phyloP scores from a whole-genome alignment of 225 moss, liverwort and hornwort species.

The Physcomitrium patens region DNA sequence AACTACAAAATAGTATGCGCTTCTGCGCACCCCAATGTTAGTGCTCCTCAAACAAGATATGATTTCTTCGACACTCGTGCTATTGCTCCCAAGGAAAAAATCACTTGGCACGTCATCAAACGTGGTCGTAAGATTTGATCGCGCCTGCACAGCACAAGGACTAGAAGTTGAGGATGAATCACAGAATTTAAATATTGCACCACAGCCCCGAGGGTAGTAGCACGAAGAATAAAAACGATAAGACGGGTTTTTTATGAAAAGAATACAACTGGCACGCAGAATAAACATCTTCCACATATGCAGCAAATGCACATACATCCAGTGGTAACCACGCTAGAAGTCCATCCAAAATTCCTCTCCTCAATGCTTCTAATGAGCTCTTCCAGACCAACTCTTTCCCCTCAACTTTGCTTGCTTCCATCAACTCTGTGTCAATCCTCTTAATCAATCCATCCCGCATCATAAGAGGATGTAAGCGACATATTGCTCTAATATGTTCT shows the following conservation, averaged over 20 bases:
- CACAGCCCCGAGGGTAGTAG: background rate
- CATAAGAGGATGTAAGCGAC: slow-evolving; percentile 43
- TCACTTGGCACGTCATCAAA: slow-evolving; percentile 32
- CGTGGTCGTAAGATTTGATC: slow-evolving; percentile 43
- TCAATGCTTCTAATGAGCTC: slow-evolving; percentile 41
- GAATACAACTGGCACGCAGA: background rate
- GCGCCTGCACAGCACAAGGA: slow-evolving; percentile 42
- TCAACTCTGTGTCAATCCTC: slow-evolving; percentile 44
- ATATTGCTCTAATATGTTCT: slow-evolving; percentile 40
- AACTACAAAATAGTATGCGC: slow-evolving; percentile 46
- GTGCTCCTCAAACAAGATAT: slow-evolving; percentile 47
- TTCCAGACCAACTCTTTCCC: slow-evolving; percentile 33
- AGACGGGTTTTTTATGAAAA: background rate
- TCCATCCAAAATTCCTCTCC: slow-evolving; percentile 43
- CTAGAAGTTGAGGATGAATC: slow-evolving; percentile 3
- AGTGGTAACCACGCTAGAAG: slow-evolving; percentile 47
- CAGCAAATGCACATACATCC: slow-evolving; percentile 34
- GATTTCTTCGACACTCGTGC: slow-evolving; percentile 41
- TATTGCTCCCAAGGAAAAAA: slow-evolving; percentile 50
- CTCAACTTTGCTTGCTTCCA: slow-evolving; percentile 34
- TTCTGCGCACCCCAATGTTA: slow-evolving; percentile 53
- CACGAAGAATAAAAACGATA: slow-evolving; percentile 2
- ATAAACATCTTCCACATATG: slow-evolving; percentile 11
- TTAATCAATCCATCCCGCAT: slow-evolving; percentile 43
- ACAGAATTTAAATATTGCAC: background rate